Percentiles rank a stretch among this genome's conserved stretches.
These are phyloP conservation scores for Trametes cubensis DNA, from an alignment of 768 basidiomycete genomes.

Conservation along the genomic window DNA sequence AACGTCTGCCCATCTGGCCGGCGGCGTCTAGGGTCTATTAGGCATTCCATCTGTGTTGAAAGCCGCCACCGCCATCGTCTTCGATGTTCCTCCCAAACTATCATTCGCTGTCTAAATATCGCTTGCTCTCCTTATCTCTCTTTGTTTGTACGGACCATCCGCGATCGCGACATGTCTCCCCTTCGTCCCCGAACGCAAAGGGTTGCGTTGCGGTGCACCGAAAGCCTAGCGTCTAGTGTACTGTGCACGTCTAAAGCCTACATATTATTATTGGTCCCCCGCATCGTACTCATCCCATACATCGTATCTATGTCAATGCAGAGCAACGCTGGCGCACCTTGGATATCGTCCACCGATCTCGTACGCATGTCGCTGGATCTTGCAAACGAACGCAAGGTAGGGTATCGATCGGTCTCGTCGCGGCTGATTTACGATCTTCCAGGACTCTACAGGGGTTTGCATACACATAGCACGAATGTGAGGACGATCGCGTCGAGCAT, in stretches of 20 bases:
- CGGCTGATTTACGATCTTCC: too few species aligned
- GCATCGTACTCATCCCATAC: neutral
- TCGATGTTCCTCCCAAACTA: neutral
- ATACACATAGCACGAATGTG: too few species aligned
- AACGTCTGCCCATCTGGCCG: neutral
- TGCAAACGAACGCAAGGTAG: too few species aligned
- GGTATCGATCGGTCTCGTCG: too few species aligned
- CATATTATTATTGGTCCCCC: conserved; percentile 22
- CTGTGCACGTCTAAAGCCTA: conserved; percentile 9
- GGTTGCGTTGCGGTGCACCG: neutral
- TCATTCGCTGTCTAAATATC: conserved; percentile 5
- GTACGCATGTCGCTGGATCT: too few species aligned
- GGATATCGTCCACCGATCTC: too few species aligned
- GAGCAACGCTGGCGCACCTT: too few species aligned
- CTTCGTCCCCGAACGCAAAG: too few species aligned
- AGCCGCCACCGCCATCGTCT: neutral
- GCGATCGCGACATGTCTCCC: neutral
- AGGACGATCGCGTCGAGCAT: too few species aligned
- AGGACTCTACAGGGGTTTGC: too few species aligned
- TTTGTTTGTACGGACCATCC: conserved; percentile 1
- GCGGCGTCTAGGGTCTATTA: neutral
- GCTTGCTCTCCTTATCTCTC: conserved; percentile 4
- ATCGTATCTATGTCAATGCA: conserved; percentile 8
- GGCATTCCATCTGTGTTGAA: neutral
- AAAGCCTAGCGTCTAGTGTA: conserved; percentile 10